Evolutionary conservation across 2,329 filamentous ascomycete species (phyloP), one percentile per base, ranked within the genome.

Genomic region (Colletotrichum falcatum): DNA sequence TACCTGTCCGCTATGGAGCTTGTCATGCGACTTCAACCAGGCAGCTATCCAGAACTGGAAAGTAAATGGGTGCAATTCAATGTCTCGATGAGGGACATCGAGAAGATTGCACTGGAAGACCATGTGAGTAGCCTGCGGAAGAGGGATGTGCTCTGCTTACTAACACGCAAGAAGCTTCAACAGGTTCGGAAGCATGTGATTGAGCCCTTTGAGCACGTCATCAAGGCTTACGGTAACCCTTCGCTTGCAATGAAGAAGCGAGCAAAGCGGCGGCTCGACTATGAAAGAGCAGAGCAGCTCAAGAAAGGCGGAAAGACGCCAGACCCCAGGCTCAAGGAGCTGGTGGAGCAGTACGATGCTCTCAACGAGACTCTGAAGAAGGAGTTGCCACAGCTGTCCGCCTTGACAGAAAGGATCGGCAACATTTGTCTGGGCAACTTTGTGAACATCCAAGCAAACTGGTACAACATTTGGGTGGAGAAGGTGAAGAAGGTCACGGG

Each of bases 1-100:
- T 92, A 95, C 73, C 88, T 95, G 37, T 89, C 90, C 2, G 93
- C 93, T 1, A 93, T 98, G 78, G 94, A 97, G 79, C 88, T 92
- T 1, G 92, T 95, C 73, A 93, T 97, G 81, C 90, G 89, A 48
- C 81, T 90, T 42, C 88, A 90, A 74, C 91, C 91, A 16, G 92
- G 92, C 60, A 90, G 88, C 69, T 90, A 94, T 78, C 91, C 94
- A 0, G 95, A 98, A 79, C 84, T 97, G 49, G 95, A 98, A 81
- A 95, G 92, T 84, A 97, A 97, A 79, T 98, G 95, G 94, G 92
- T 94, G 60, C 93, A 92, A 72, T 96, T 97, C 81, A 95, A 94
- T 74, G 90, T 94, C 77, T 92, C 92, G 42, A 93, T 97, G 82
- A 89, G 93, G 73, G 95, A 98, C 76, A 90, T 98, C 73, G 91